phyloP scores from a whole-genome alignment of 768 basidiomycete genomes.

The Tulasnella sp. region DNA sequence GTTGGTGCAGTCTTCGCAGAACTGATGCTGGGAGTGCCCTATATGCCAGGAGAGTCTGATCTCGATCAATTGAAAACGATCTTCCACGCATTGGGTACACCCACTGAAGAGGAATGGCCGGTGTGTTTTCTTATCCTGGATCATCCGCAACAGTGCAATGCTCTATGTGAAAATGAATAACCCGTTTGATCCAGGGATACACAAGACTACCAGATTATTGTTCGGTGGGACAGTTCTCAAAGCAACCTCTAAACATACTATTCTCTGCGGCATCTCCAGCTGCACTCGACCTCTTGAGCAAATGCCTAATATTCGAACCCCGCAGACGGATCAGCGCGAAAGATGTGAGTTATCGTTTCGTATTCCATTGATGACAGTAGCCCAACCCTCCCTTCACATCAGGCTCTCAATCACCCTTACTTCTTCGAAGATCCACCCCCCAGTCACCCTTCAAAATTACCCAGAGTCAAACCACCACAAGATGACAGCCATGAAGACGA shows the following conservation, averaged over 20 bases:
- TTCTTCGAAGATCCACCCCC: conserved; percentile 81
- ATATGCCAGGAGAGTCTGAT: conserved; percentile 89
- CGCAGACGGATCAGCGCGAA: conserved; percentile 65
- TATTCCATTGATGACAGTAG: no score
- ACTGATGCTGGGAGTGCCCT: conserved; percentile 91
- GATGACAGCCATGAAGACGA: conserved; percentile 43
- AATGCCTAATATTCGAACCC: conserved; percentile 79
- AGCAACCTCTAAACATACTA: conserved; percentile 68
- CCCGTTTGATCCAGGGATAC: conserved; percentile 85
- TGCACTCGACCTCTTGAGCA: conserved; percentile 68
- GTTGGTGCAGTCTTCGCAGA: conserved; percentile 97
- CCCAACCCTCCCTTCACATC: not conserved
- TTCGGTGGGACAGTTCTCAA: conserved; percentile 75
- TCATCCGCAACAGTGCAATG: no score
- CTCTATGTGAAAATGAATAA: no score
- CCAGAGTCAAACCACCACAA: conserved; percentile 57
- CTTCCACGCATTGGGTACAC: conserved; percentile 90
- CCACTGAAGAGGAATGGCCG: conserved; percentile 96
- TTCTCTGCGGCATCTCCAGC: conserved; percentile 87
- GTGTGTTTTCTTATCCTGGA: no score
- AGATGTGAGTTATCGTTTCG: conserved; percentile 64
- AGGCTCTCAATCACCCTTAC: conserved; percentile 84
- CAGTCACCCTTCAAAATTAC: conserved; percentile 78
- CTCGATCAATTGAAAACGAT: conserved; percentile 94
- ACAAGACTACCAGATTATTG: conserved; percentile 85